Conservation (phyloP, 1,284 basidiomycete genomes). For the Fomitopsis betulina region DNA sequence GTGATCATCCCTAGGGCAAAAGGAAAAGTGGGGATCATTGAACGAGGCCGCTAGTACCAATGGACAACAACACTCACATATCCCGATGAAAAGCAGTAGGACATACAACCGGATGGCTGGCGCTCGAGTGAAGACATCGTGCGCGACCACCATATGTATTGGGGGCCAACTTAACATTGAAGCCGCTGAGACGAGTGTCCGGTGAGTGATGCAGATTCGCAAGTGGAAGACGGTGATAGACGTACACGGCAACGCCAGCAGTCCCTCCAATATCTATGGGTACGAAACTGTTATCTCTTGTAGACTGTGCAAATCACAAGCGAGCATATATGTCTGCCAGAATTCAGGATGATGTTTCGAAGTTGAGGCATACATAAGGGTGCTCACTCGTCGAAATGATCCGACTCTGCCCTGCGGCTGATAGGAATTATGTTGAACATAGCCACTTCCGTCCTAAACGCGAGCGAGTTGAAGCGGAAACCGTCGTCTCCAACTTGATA, state of each 20-base stretch:
- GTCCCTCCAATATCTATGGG: conserved; percentile 11
- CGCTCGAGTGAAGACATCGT: conserved; percentile 17
- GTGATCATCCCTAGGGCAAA: conserved; percentile 22
- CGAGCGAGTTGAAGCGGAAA: conserved; percentile 12
- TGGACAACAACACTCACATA: conserved; percentile 15
- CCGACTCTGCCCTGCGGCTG: conserved; percentile 16
- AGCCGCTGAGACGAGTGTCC: conserved; percentile 11
- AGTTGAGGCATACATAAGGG: not conserved
- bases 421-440: conserved; percentile 12
- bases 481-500: conserved; percentile 10
- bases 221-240: not conserved
- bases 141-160: conserved; percentile 3
- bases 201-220: too few relatives aligned
- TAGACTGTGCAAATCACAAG: conserved; percentile 13
- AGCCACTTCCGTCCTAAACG: conserved; percentile 17
- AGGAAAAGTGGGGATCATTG: not conserved
- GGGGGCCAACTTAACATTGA: conserved; percentile 16
- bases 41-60: not conserved
- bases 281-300: conserved; percentile 10
- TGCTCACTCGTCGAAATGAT: conserved; percentile 20
- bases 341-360: not conserved
- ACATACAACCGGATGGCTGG: conserved; percentile 18
- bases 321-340: conserved; percentile 5
- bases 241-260: conserved; percentile 15
- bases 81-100: conserved; percentile 17